A percentile compares a stretch with the other conserved stretches of the same genome.
Evolutionary conservation across 2,329 filamentous ascomycete species (phyloP).

Genomic region (Didymella exigua): DNA sequence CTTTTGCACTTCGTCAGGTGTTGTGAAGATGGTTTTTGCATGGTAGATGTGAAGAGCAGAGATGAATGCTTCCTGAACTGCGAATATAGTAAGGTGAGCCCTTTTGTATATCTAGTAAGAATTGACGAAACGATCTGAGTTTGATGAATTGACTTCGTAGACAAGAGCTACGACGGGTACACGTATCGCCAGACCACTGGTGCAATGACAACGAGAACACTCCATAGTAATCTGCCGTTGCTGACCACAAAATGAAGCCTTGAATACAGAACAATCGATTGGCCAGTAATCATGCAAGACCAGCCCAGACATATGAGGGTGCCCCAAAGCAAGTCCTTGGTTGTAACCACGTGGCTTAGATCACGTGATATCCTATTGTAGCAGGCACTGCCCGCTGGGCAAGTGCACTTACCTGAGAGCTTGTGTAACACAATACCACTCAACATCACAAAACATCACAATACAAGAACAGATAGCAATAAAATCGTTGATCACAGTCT

Average conservation of each 20-base stretch:
- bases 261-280: neutral
- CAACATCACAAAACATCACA: too few species aligned
- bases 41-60: neutral
- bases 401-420: too few species aligned
- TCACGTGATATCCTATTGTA: too few species aligned
- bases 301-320: neutral
- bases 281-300: neutral
- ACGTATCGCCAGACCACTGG: neutral
- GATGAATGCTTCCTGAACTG: neutral
- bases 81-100: neutral
- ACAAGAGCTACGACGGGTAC: neutral
- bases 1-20: neutral
- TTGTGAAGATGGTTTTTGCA: neutral
- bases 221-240: neutral
- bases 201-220: neutral
- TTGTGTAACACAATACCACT: too few species aligned
- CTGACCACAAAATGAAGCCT: neutral
- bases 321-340: neutral
- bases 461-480: too few species aligned
- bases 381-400: too few species aligned
- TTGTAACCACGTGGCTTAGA: too few species aligned
- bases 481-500: too few species aligned
- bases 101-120: neutral
- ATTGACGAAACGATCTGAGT: neutral
- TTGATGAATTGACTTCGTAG: neutral